Conservation (phyloP, 2,329 filamentous ascomycete genomes). For the Thelonectria rubi region DNA sequence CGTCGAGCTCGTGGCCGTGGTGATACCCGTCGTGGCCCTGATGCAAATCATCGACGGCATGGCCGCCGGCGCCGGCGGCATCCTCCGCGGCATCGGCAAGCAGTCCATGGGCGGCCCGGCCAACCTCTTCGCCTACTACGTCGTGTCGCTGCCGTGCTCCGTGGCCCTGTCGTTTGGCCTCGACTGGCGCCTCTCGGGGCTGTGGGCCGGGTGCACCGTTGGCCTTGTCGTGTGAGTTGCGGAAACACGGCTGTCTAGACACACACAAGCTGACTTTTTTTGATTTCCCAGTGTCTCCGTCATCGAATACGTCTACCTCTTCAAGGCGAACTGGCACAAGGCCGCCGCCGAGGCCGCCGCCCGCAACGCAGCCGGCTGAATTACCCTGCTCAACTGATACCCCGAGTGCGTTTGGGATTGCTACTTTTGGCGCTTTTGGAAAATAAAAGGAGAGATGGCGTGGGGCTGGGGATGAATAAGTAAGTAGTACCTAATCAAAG, state of each 20-base stretch:
- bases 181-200: constrained; percentile 78
- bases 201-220: constrained; percentile 83
- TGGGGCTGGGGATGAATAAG: constrained; percentile 10
- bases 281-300: constrained; percentile 58
- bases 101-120: constrained; percentile 92
- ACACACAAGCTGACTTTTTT: background rate
- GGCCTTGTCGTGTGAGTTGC: constrained; percentile 69
- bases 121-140: constrained; percentile 87
- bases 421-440: background rate
- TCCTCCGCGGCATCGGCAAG: constrained; percentile 85
- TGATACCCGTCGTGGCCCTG: constrained; percentile 82
- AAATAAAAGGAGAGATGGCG: constrained; percentile 4
- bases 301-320: constrained; percentile 64
- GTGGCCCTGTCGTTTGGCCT: constrained; percentile 81
- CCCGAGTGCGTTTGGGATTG: background rate
- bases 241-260: background rate
- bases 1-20: constrained; percentile 70
- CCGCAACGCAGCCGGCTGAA: constrained; percentile 59
- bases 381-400: background rate
- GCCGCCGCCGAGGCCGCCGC: constrained; percentile 62
- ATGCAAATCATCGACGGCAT: constrained; percentile 92
- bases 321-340: constrained; percentile 62
- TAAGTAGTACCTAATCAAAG: background rate
- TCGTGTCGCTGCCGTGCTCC: constrained; percentile 83
- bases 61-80: constrained; percentile 80